Percentiles rank a stretch among this genome's conserved stretches.
phyloP scores from a whole-genome alignment of 2,329 filamentous ascomycete species.

The Pseudogymnoascus sp. region DNA sequence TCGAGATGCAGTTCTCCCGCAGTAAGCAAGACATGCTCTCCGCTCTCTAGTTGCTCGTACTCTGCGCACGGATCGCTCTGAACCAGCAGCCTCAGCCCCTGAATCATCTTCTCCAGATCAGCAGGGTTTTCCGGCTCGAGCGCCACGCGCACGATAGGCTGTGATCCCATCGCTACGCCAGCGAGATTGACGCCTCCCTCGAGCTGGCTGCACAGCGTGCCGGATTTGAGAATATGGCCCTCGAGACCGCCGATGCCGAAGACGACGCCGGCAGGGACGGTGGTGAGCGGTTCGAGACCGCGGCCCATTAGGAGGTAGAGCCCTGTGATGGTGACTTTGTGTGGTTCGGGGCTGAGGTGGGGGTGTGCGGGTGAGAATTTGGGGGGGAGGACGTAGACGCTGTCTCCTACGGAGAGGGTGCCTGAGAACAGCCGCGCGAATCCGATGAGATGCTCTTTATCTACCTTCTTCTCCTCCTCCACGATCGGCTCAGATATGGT shows the following conservation, averaged over 20 bases:
- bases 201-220: slow-evolving; percentile 80
- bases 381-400: slow-evolving; percentile 81
- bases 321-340: slow-evolving; percentile 76
- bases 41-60: slow-evolving; percentile 86
- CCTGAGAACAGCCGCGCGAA: slow-evolving; percentile 94
- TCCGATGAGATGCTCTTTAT: slow-evolving; percentile 83
- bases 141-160: slow-evolving; percentile 91
- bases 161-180: slow-evolving; percentile 69
- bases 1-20: slow-evolving; percentile 93
- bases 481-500: slow-evolving; percentile 49
- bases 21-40: slow-evolving; percentile 90
- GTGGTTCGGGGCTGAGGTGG: slow-evolving; percentile 61
- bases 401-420: slow-evolving; percentile 79
- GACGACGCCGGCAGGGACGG: slow-evolving; percentile 86
- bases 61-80: slow-evolving; percentile 94
- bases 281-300: slow-evolving; percentile 70
- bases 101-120: slow-evolving; percentile 91
- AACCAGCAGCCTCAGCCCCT: slow-evolving; percentile 75
- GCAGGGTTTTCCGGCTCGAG: slow-evolving; percentile 87
- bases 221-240: slow-evolving; percentile 90
- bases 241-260: slow-evolving; percentile 92
- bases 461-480: slow-evolving; percentile 49
- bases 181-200: slow-evolving; percentile 86
- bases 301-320: slow-evolving; percentile 96
- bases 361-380: slow-evolving; percentile 83